phyloP scores from a whole-genome alignment of 768 basidiomycete species.

The Phlebiopsis flavidoalba region DNA sequence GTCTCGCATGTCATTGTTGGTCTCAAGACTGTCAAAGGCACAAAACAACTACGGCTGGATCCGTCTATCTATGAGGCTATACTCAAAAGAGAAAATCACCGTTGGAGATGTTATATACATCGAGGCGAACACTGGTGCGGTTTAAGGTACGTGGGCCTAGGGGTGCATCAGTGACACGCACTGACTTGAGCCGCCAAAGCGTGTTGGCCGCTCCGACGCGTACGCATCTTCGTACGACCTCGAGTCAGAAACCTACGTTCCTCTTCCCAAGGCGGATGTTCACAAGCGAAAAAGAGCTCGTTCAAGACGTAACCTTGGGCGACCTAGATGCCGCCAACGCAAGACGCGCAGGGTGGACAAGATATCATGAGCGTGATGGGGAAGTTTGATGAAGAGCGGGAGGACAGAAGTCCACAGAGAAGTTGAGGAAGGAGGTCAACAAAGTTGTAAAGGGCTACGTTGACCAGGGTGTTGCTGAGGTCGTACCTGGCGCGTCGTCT shows the following conservation, averaged over 20 bases:
- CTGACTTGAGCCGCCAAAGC: conserved; percentile 36
- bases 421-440: conserved; percentile 92
- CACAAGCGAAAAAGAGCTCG: conserved; percentile 94
- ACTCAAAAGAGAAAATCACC: conserved; percentile 92
- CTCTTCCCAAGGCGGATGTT: conserved; percentile 93
- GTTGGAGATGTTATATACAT: conserved; percentile 97
- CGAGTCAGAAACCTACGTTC: conserved; percentile 97
- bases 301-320: conserved; percentile 92
- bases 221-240: conserved; percentile 97
- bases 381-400: conserved; percentile 83
- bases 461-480: conserved; percentile 96
- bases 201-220: conserved; percentile 94
- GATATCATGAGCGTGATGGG: conserved; percentile 99
- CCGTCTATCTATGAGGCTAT: conserved; percentile 97
- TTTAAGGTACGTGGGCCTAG: conserved; percentile 59
- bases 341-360: conserved; percentile 90
- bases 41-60: conserved; percentile 91
- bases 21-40: conserved; percentile 81
- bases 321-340: conserved; percentile 97
- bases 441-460: conserved; percentile 97
- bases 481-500: conserved; percentile 95
- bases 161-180: not conserved
- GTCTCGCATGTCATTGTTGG: conserved; percentile 97
- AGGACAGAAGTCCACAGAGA: conserved; percentile 97
- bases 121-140: conserved; percentile 89